A percentile compares a stretch with the other conserved stretches of the same genome.
phyloP scores from a whole-genome alignment of 352 stramenopile species.

The Pythium dissimile region DNA sequence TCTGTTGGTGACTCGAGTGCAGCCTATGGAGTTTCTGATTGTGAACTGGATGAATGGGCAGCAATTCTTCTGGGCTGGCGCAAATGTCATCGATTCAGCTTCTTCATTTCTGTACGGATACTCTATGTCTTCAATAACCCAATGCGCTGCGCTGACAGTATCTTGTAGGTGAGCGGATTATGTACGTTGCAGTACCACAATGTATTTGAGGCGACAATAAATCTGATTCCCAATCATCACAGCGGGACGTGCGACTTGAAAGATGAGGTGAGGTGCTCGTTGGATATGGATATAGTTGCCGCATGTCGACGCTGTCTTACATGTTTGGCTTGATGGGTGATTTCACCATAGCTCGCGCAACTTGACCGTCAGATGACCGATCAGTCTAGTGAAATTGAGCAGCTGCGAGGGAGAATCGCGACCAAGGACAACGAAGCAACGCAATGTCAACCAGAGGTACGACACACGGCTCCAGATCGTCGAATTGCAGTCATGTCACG shows the following conservation, averaged over 20 bases:
- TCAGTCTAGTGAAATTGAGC: not conserved
- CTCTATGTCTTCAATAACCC: too few species aligned
- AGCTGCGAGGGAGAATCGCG: slow-evolving; percentile 1
- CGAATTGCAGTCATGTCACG: too few species aligned
- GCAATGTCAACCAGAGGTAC: slow-evolving; percentile 13
- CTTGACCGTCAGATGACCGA: slow-evolving; percentile 8
- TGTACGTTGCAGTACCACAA: slow-evolving; percentile 18
- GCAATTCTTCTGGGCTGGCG: slow-evolving; percentile 24
- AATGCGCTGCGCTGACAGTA: too few species aligned
- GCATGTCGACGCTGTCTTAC: not conserved
- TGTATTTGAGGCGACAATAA: not conserved
- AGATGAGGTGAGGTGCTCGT: slow-evolving; percentile 9
- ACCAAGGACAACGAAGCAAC: slow-evolving; percentile 12
- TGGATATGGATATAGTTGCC: not conserved
- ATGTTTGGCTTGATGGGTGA: not conserved
- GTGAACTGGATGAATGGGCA: slow-evolving; percentile 4
- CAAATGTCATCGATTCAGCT: slow-evolving; percentile 26
- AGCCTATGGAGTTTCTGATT: too few species aligned
- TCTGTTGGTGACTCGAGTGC: too few species aligned
- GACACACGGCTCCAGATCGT: too few species aligned
- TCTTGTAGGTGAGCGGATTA: slow-evolving; percentile 24
- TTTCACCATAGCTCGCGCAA: slow-evolving; percentile 6
- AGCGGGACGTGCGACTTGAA: slow-evolving; percentile 20
- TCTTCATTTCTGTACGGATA: slow-evolving; percentile 32
- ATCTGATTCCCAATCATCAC: not conserved